Evolutionary conservation across 495 filamentous ascomycete species (phyloP), one percentile per base, ranked within the genome.

Genomic region (Aspergillus sparsus): DNA sequence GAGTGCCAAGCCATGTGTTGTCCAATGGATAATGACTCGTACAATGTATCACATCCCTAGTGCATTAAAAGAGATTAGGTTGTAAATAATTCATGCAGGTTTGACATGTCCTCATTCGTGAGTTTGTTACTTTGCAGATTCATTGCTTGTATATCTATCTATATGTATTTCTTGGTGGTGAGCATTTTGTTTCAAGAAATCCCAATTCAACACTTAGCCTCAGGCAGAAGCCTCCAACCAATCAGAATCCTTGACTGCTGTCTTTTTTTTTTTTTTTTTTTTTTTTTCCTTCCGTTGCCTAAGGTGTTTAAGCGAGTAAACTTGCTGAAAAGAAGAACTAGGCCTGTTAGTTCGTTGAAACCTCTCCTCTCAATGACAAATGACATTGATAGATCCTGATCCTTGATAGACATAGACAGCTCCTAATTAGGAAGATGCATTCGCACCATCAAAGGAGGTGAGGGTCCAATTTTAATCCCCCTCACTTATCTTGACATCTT

Each of bases 171-270:
- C 37, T 41, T 41, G 10, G n/a, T 41, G 11, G 37, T 41, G 10
- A 41, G n/a, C n/a, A n/a, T 41, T 41, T n/a, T n/a, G 10, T 9
- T n/a, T n/a, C 3, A 11, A n/a, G 37, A 9, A 41, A 41, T 9
- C 10, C n/a, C 37, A 41, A 6, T 11, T 41, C 37, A 0, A 11
- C 16, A 0, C 33, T 13, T 31, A 37, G 55, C 55, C 42, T 57
- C 2, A 55, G 53, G 53, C 39, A 55, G 15, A 13, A 6, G 10
- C 5, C 7, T 3, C 6, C n/a, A 27, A 15, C 56, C 56, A 58
- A 58, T 58, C 56, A 58, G 31, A 53, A 13, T 5, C 44, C 16
- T 21, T 21, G 3, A 47, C 9, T 47, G 37, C 2, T n/a, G 9
- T 4, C 45, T 47, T 41, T 41, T 41, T 41, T 41, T 8, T 3